Base-by-base conservation (phyloP, 116 monocot genomes). In the Papilionanthe hybrid region DNA sequence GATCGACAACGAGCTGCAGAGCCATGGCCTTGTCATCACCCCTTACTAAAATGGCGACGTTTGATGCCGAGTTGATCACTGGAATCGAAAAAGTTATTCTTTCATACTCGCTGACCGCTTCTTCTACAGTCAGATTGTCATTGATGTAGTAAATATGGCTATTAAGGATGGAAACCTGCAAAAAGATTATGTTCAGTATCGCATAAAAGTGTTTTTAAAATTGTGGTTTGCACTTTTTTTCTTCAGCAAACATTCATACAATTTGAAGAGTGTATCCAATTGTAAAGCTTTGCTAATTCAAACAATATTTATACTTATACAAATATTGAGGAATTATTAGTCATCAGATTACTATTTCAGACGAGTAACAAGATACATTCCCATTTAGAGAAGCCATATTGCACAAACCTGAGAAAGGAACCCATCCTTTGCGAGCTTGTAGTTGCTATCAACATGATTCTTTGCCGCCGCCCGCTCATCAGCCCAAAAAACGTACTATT, bases 391-490 rank as follows among this genome's bases (percentile, higher is more conserved):
- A 73, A n/a, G 58, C 5, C 0, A 58, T 32, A 19, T 58, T 58
- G 8, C 0, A 28, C 5, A 78, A 81, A 96, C 96, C 92, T 96
- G 92, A 7, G 90, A 94, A 79, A 92, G 90, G 77, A 96, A 85
- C 22, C 75, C 84, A 78, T 91, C 92, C 77, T 86, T 89, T 49
- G 92, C 73, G 13, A 89, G 80, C 79, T 91, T 92, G 53, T 94
- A 96, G 77, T 96, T 94, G 83, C 96, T 96, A 45, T 92, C 96
- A 7, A 42, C 81, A 82, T 94, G 92, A 83, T 82, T 89, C 85
- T 94, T 96, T 17, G 89, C 79, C 22, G 94, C 92, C 5, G 90
- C 96, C 30, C 94, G 86, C 79, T 96, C 96, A 77, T 96, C 96
- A 30, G 89, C 88, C 32, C 50, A 50, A 3, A 50, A 50, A 50